A percentile compares a stretch with the other conserved stretches of the same genome.
phyloP scores from a whole-genome alignment of 2,329 filamentous ascomycete species.

The Penicillium corylophilum region DNA sequence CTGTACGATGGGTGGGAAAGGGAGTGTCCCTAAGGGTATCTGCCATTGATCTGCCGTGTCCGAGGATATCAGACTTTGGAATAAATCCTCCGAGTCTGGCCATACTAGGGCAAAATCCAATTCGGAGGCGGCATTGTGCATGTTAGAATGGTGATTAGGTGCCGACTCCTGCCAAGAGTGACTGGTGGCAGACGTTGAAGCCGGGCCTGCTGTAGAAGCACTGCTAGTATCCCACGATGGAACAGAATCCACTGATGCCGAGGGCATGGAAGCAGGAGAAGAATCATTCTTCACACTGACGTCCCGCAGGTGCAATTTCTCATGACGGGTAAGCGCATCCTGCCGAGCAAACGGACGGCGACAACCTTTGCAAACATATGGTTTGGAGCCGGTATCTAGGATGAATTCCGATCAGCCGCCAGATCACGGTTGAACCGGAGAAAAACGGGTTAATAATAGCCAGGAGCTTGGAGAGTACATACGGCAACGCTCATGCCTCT shows the following conservation, averaged over 20 bases:
- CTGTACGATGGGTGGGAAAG: conserved; percentile 36
- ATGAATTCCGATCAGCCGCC: conserved; percentile 20
- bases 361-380: conserved; percentile 44
- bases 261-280: conserved; percentile 8
- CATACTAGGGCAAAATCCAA: conserved; percentile 46
- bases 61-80: conserved; percentile 46
- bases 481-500: conserved; percentile 48
- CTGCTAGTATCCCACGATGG: conserved; percentile 27
- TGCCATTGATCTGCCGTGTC: conserved; percentile 44
- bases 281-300: conserved; percentile 21
- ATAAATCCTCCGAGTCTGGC: conserved; percentile 48
- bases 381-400: conserved; percentile 43
- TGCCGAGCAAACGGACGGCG: conserved; percentile 44
- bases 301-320: conserved; percentile 41
- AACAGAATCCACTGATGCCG: conserved; percentile 20
- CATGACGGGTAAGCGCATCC: conserved; percentile 47
- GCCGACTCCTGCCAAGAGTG: conserved; percentile 28
- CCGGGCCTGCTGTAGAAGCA: conserved; percentile 16
- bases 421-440: background rate
- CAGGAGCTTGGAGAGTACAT: conserved; percentile 20
- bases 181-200: conserved; percentile 20
- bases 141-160: conserved; percentile 15
- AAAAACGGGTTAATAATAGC: background rate
- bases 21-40: conserved; percentile 43
- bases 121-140: conserved; percentile 30